Percentiles rank a stretch among this genome's conserved stretches.
Evolutionary conservation across 2,329 filamentous ascomycete genomes (phyloP).

Genomic region (Aspergillus ochraceoroseus): DNA sequence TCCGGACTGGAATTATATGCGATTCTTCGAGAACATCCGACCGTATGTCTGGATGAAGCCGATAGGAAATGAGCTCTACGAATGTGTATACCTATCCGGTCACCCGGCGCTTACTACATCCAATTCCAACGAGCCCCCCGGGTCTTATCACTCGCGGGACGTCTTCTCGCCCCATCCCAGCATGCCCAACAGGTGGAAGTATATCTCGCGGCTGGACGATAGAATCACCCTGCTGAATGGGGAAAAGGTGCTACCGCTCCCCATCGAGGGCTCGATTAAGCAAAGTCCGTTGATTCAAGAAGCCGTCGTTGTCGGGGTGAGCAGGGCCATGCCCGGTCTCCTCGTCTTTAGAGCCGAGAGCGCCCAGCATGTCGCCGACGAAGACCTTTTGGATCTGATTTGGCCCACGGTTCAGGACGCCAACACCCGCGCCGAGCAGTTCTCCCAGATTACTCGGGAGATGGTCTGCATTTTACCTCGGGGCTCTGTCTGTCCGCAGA

Average conservation of each 20-base stretch:
- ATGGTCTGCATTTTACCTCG: slow-evolving; percentile 36
- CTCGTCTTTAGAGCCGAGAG: slow-evolving; percentile 27
- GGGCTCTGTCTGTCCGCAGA: slow-evolving; percentile 44
- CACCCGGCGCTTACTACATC: slow-evolving; percentile 32
- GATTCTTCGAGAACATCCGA: slow-evolving; percentile 37
- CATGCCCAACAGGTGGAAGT: slow-evolving; percentile 33
- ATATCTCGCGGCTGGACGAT: slow-evolving; percentile 32
- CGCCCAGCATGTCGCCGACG: slow-evolving; percentile 24
- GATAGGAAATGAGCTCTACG: slow-evolving; percentile 24
- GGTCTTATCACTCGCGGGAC: slow-evolving; percentile 34
- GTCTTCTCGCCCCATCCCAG: slow-evolving; percentile 32
- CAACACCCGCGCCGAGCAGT: slow-evolving; percentile 42
- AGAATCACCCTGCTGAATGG: slow-evolving; percentile 33
- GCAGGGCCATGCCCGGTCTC: slow-evolving; percentile 26
- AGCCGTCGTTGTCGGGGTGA: slow-evolving; percentile 30
- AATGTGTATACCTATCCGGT: slow-evolving; percentile 31
- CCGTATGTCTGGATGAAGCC: slow-evolving; percentile 41
- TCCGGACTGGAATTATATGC: slow-evolving; percentile 44
- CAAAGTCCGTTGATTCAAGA: slow-evolving; percentile 31
- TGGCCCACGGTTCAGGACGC: slow-evolving; percentile 39
- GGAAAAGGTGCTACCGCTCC: slow-evolving; percentile 34
- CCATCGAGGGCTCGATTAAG: slow-evolving; percentile 33
- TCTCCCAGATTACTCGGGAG: slow-evolving; percentile 44
- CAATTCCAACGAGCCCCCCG: slow-evolving; percentile 32
- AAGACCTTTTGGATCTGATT: slow-evolving; percentile 36